Conservation (phyloP, 441 rosid species). For the Bruguiera hainesii region DNA sequence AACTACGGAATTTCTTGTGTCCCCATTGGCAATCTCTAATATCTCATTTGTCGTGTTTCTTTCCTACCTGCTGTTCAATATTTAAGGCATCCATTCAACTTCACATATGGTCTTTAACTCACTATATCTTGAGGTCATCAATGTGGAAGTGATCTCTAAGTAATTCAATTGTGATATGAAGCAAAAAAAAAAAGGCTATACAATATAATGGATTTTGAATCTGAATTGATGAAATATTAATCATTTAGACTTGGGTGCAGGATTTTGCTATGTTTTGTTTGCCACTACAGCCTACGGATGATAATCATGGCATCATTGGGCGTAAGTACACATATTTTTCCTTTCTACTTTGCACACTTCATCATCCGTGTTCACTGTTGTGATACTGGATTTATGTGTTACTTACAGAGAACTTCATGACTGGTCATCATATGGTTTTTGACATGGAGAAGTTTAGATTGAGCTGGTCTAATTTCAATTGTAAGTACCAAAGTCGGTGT, state of each 20-base stretch:
- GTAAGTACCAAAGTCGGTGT: conserved; percentile 24
- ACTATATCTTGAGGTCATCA: not conserved
- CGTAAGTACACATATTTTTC: conserved; percentile 25
- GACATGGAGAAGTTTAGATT: conserved; percentile 35
- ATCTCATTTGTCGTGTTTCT: too few species aligned
- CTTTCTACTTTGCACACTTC: not conserved
- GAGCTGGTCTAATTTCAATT: conserved; percentile 38
- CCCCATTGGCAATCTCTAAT: too few species aligned
- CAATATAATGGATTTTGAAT: not conserved
- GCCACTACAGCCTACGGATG: conserved; percentile 21
- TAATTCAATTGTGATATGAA: not conserved
- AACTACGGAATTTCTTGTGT: too few species aligned
- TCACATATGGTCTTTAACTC: not conserved
- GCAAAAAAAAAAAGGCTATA: not conserved
- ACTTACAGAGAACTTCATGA: conserved; percentile 44
- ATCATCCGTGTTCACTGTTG: not conserved
- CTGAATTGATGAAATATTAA: not conserved
- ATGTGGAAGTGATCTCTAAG: not conserved
- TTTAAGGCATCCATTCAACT: not conserved
- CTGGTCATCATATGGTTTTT: conserved; percentile 37
- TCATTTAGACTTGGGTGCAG: conserved; percentile 20
- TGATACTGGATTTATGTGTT: conserved; percentile 1
- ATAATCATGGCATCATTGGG: conserved; percentile 29
- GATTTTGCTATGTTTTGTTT: conserved; percentile 25
- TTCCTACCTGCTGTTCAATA: not conserved